Evolutionary conservation across 2,329 filamentous ascomycete genomes (phyloP), one percentile per base, ranked within the genome.

Genomic region (Fusarium compactum): DNA sequence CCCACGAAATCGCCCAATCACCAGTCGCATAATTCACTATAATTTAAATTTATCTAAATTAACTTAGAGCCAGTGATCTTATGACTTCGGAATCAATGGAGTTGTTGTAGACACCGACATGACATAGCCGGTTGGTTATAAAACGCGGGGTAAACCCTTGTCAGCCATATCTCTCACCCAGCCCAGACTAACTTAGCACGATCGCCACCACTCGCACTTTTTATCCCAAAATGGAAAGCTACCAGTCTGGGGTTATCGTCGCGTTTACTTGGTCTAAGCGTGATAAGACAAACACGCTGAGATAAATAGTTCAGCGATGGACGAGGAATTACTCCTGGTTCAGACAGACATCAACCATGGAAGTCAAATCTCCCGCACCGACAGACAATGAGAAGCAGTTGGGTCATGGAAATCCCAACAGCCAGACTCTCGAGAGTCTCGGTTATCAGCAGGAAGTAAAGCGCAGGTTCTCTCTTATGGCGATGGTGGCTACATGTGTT

Each of bases 381-480:
- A 32, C 27, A 7, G 53, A 59, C n/a, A 34, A 59, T 29, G 53
- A 59, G 34, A 61, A 61, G 4, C 53, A 50, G 30, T 16, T 38
- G 29, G 58, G 18, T 8, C 15, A n/a, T 1, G 22, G n/a, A 10
- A 34, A 32, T 24, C 58, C 29, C 5, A 55, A 61, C 10, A 32
- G 12, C 12, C 53, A 61, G 44, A 61, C 47, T 22, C 32, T 62
- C 25, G 56, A 62, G 15, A 46, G 59, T 10, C 30, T 46, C 34
- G 59, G 57, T 2, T 62, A 61, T 6, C 5, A 24, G 4, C 50
- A 53, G n/a, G 50, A 53, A 40, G 50, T 53, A 8, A 53, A 53
- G 58, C 64, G 68, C 30, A 71, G 67, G 27, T 71, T 71, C 11
- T 72, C 69, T 3, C 32, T 58, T 0, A 41, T 41, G 11, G 60